Evolutionary conservation across 116 monocot genomes (phyloP), one percentile per base, ranked within the genome.

Genomic region (Papilionanthe hybrid): DNA sequence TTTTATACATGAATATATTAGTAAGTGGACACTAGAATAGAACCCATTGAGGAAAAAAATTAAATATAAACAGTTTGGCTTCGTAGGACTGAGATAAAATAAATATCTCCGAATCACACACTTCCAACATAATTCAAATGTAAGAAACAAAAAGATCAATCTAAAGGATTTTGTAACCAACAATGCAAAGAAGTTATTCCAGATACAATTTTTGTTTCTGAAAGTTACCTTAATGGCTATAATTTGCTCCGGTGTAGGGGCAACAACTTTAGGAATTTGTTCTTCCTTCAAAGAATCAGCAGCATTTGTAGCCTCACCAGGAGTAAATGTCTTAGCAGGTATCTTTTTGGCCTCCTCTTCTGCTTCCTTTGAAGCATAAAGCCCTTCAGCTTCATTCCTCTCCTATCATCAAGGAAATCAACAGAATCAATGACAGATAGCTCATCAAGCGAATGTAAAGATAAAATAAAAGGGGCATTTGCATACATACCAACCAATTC

Each of bases 161-260:
- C 17, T 37, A 37, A 11, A 69, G 15, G 9, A 22, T 27, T 27
- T 69, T 32, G 7, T 25, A 69, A 18, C 5, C 29, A 69, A 29
- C 69, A 37, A 69, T 32, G n/a, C 19, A 48, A 75, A 47, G 75
- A 75, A 76, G 55, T 17, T 1, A 22, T 22, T 23, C 29, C n/a
- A 77, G 45, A 17, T 28, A 45, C 3, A 7, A 37, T 37, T 73
- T 73, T 72, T 25, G 19, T 45, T n/a, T 78, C 49, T 15, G n/a
- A 23, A 77, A 76, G 55, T 72, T 89, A 98, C 98, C 93, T 94
- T 98, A 37, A 98, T 98, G 68, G 94, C 93, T 79, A 90, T 98
- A 83, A 98, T 98, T 85, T 98, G 98, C 78, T 98, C 98, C 20
- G 91, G 93, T n/a, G 94, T 94, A 66, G 98, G 98, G 13, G 81